Evolutionary conservation across 306 rosid genomes (phyloP).

Genomic region (Fagus crenata): DNA sequence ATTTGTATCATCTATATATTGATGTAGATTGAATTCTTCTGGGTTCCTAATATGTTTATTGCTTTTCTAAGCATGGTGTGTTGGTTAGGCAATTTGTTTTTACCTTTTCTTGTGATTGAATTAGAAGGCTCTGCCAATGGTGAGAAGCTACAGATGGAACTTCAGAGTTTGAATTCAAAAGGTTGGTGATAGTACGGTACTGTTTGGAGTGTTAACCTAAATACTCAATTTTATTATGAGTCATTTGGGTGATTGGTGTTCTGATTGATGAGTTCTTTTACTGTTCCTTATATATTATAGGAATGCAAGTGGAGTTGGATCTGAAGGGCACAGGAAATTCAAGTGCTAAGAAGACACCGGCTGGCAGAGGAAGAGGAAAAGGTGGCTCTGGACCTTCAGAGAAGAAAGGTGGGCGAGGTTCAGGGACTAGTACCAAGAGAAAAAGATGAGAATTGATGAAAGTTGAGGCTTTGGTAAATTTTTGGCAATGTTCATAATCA

Average conservation of each 20-base stretch:
- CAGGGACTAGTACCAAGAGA: conserved; percentile 69
- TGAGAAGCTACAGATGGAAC: conserved; percentile 83
- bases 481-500: conserved; percentile 3
- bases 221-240: neutral
- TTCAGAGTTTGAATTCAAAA: conserved; percentile 70
- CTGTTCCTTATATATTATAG: conserved; percentile 31
- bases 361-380: conserved; percentile 54
- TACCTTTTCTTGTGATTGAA: conserved; percentile 20
- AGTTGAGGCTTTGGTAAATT: neutral
- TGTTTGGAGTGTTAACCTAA: neutral
- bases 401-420: conserved; percentile 59
- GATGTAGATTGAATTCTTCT: neutral
- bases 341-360: conserved; percentile 59
- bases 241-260: conserved; percentile 7
- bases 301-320: conserved; percentile 70
- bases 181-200: conserved; percentile 44
- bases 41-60: neutral
- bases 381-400: conserved; percentile 50
- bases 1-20: neutral
- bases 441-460: conserved; percentile 57
- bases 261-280: conserved; percentile 16
- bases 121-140: conserved; percentile 51
- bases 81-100: conserved; percentile 14
- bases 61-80: neutral
- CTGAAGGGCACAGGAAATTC: conserved; percentile 66